These are phyloP conservation scores for Corymbia calophylla DNA, from an alignment of 441 rosid species.

Conservation along the genomic window DNA sequence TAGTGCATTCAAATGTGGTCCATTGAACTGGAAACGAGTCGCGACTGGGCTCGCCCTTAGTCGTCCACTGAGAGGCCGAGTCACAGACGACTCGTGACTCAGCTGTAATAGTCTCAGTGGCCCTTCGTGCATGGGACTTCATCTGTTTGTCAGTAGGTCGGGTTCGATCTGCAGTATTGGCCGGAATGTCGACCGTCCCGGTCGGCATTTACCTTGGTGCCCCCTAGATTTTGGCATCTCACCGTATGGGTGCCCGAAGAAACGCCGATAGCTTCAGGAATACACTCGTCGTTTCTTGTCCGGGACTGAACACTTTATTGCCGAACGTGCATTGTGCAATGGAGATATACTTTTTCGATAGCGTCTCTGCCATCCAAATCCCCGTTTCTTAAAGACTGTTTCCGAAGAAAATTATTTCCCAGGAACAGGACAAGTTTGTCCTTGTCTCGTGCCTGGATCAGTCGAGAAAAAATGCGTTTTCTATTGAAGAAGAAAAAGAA, in stretches of 20 bases:
- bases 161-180: background rate
- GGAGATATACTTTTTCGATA: background rate
- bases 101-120: background rate
- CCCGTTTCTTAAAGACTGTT: background rate
- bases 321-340: background rate
- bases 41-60: background rate
- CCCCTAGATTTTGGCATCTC: background rate
- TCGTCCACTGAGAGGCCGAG: background rate
- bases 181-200: background rate
- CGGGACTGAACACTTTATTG: background rate
- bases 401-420: background rate
- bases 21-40: background rate
- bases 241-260: background rate
- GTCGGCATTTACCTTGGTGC: background rate
- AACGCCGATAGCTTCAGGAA: slow-evolving; percentile 2
- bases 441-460: background rate
- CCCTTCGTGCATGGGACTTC: background rate
- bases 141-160: slow-evolving; percentile 22
- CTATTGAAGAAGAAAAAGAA: background rate
- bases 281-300: background rate
- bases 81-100: background rate
- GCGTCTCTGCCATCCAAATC: background rate
- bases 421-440: background rate
- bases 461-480: background rate
- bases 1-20: background rate